Evolutionary conservation across 2,329 filamentous ascomycete species (phyloP).

Genomic region (Microsporum canis): DNA sequence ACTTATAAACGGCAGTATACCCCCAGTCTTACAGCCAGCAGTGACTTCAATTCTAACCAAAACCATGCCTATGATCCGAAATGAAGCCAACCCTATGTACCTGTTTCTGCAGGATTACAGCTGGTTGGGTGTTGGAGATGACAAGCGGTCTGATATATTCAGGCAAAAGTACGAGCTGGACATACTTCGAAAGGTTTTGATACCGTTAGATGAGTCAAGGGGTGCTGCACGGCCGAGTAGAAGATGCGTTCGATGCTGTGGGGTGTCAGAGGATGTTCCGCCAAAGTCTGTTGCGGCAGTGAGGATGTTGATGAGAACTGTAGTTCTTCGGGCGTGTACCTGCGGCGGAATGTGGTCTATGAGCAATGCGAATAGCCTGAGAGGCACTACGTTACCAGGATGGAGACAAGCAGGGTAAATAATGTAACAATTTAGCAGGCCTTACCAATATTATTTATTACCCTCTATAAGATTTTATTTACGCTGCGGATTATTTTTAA

Average conservation of each 20-base stretch:
- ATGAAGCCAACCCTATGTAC: constrained; percentile 51
- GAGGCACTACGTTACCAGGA: not conserved
- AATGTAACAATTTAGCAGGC: not conserved
- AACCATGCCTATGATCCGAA: constrained; percentile 46
- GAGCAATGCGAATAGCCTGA: constrained; percentile 16
- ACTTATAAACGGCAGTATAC: constrained; percentile 42
- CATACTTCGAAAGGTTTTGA: constrained; percentile 40
- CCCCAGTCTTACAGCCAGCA: constrained; percentile 39
- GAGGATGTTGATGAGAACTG: constrained; percentile 29
- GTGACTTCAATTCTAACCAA: constrained; percentile 40
- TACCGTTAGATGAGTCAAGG: constrained; percentile 5
- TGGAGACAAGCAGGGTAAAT: not conserved
- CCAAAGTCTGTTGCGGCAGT: constrained; percentile 27
- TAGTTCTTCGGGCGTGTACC: constrained; percentile 28
- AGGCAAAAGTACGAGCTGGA: constrained; percentile 50
- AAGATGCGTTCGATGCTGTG: constrained; percentile 49
- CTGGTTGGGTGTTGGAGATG: constrained; percentile 55
- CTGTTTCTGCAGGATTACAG: constrained; percentile 64
- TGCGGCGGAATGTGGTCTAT: constrained; percentile 33
- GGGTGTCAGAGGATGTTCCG: constrained; percentile 53
- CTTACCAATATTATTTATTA: not conserved
- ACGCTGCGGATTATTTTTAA: not conserved
- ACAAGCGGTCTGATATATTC: constrained; percentile 47
- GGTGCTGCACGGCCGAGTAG: constrained; percentile 28
- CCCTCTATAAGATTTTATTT: not conserved